Evolutionary conservation across 768 basidiomycete genomes (phyloP).

Genomic region (Pilatotrama ljubarskyi): DNA sequence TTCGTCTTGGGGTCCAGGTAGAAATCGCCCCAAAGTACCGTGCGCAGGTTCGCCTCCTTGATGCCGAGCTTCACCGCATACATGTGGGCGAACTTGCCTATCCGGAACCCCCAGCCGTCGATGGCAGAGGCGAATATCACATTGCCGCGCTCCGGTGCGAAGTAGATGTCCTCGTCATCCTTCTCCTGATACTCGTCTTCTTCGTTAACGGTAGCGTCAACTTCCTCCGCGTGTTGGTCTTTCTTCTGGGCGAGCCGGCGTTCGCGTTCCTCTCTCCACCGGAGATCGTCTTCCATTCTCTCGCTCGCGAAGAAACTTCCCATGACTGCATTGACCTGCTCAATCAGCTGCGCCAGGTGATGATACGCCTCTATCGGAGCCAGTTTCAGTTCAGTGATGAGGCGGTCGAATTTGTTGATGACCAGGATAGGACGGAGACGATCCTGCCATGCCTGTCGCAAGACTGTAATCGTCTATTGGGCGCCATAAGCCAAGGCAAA

Average conservation of each 20-base stretch:
- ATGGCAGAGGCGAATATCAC: constrained; percentile 96
- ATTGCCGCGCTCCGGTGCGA: constrained; percentile 93
- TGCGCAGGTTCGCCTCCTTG: constrained; percentile 80
- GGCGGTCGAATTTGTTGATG: constrained; percentile 94
- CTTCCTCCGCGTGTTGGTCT: constrained; percentile 65
- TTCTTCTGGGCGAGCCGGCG: constrained; percentile 75
- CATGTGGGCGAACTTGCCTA: constrained; percentile 90
- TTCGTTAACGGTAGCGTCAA: constrained; percentile 48
- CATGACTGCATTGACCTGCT: constrained; percentile 98
- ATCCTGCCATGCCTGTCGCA: constrained; percentile 93
- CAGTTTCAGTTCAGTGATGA: constrained; percentile 91
- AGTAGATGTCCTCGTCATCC: constrained; percentile 97
- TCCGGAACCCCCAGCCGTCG: constrained; percentile 96
- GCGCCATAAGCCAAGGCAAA: background rate
- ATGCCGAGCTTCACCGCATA: constrained; percentile 90
- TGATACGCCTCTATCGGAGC: constrained; percentile 92
- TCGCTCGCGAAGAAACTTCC: constrained; percentile 94
- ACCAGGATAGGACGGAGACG: constrained; percentile 87
- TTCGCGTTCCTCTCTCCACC: constrained; percentile 93
- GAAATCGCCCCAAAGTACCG: constrained; percentile 96
- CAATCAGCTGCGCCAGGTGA: constrained; percentile 89
- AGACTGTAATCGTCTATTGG: constrained; percentile 85
- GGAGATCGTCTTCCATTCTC: constrained; percentile 93
- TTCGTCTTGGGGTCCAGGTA: constrained; percentile 97
- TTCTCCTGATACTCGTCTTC: constrained; percentile 84